Base-by-base conservation (phyloP, 352 stramenopile genomes). In the Albugo candida region DNA sequence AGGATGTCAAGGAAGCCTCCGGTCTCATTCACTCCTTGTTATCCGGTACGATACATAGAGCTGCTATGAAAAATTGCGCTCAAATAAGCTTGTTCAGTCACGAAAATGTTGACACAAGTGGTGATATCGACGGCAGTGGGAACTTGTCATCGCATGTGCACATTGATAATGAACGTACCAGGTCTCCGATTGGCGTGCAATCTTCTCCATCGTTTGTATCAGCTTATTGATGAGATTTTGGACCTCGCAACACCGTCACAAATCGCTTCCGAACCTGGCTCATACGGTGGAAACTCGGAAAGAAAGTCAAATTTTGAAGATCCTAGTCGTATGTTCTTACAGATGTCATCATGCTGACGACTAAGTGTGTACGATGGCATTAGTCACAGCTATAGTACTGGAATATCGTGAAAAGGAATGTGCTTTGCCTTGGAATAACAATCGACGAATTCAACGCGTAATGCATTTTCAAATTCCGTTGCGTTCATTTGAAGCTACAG, bases 391-490 rank as follows among this genome's bases (percentile, higher is more conserved):
- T 4, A 74, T 92, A 4, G 79, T 92, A 48, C 59, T 92, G 13
- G 77, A 88, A 46, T 92, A 92, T 47, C 73, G 78, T 17, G 76
- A 88, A 45, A 92, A 89, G 43, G 76, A 92, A 45, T 75, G 65
- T 53, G 73, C 77, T 55, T 68, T 92, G 48, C 71, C 77, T 20
- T 67, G 64, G 39, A 83, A 74, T 52, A 87, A 89, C 56, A 84
- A 87, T 55, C 60, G 69, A 36, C 70, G 79, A 55, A 92, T 92
- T 70, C 76, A 82, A 40, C 75, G 78, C 16, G 74, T 88, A 45
- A 92, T 92, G 79, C 79, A 92, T 45, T 85, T 89, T 49, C 66
- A 83, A 57, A 86, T 89, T 50, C 74, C 76, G 18, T 55, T 86
- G 41, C 65, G 75, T 51, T 81, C 78, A 1, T 92, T 92, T 54